phyloP scores from a whole-genome alignment of 2,329 filamentous ascomycete species.

The Aspergillus sojae region DNA sequence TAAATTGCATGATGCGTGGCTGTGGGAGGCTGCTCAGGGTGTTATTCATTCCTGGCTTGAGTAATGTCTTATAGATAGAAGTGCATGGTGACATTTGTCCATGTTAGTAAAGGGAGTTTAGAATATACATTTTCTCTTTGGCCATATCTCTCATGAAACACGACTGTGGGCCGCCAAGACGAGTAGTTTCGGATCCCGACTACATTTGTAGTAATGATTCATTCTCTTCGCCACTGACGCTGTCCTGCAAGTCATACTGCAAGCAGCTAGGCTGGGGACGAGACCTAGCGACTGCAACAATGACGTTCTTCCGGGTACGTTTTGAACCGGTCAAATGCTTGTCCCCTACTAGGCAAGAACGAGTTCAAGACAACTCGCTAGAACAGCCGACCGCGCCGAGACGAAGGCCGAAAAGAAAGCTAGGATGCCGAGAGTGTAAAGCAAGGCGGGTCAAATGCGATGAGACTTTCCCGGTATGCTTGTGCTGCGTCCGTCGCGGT shows the following conservation, averaged over 20 bases:
- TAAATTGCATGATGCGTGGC: not conserved
- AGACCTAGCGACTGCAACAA: not conserved
- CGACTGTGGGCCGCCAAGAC: too few relatives aligned
- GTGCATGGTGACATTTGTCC: too few relatives aligned
- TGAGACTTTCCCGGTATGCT: constrained; percentile 20
- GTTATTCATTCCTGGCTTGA: not conserved
- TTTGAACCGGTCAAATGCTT: not conserved
- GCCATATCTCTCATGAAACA: too few relatives aligned
- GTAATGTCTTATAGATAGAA: not conserved
- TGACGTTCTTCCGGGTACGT: not conserved
- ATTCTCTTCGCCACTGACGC: not conserved
- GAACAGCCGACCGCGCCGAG: not conserved
- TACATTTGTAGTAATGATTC: too few relatives aligned
- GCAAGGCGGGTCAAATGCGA: constrained; percentile 24
- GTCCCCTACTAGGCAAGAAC: not conserved
- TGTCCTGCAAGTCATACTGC: not conserved
- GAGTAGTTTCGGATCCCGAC: too few relatives aligned
- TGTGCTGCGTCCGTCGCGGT: constrained; percentile 14
- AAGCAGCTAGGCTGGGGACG: not conserved
- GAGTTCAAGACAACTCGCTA: not conserved
- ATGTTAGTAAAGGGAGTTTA: not conserved
- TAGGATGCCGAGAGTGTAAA: constrained; percentile 23
- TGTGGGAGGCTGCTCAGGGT: not conserved
- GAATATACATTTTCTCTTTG: not conserved
- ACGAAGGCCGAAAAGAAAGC: not conserved